Base-by-base conservation (phyloP, 208 protist species). In the Leishmania tropica region DNA sequence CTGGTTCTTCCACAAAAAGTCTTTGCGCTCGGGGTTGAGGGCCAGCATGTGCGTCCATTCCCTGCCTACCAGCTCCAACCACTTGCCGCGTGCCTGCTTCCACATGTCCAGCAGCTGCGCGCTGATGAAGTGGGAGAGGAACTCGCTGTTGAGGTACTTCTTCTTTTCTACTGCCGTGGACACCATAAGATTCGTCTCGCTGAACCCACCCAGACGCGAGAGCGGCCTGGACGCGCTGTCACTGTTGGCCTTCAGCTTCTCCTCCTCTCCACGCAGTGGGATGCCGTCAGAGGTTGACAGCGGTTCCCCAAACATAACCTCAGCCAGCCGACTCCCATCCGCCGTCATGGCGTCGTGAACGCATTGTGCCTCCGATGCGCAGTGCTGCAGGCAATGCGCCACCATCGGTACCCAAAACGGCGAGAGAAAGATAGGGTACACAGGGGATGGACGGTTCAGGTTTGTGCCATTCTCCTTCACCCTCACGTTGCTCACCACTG, bases 1-100 rank as follows among this genome's bases (percentile, higher is more conserved):
- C 2, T 54, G 83, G 78, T 97, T 98, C 74, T 96, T 96, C 94
- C 96, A 98, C 47, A 48, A 79, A 65, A 98, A 96, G 70, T 89
- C 78, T 8, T 67, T 88, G 56, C 94, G 94, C 35, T 85, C 62
- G 6, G 93, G 85, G 31, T 88, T 89, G 31, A 87, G 87, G 31
- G 56, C 37, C 6, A 81, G n/a, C 81, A 93, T 40, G 28, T 77
- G 77, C 37, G 84, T 54, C 93, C 94, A 97, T 24, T 93, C 92
- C 64, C 78, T 77, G 73, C 88, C 79, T 6, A 97, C 93, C 45
- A 92, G 80, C 53, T 75, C 78, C 76, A 96, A 56, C 93, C 94
- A 97, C 73, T 85, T 79, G 31, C 76, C 78, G 17, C 90, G 87
- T 42, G 89, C 88, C 73, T 84, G 76, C 17, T 35, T 78, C 93